Evolutionary conservation across 805 yeast genomes (phyloP).

Genomic region (Candida nanaspora): DNA sequence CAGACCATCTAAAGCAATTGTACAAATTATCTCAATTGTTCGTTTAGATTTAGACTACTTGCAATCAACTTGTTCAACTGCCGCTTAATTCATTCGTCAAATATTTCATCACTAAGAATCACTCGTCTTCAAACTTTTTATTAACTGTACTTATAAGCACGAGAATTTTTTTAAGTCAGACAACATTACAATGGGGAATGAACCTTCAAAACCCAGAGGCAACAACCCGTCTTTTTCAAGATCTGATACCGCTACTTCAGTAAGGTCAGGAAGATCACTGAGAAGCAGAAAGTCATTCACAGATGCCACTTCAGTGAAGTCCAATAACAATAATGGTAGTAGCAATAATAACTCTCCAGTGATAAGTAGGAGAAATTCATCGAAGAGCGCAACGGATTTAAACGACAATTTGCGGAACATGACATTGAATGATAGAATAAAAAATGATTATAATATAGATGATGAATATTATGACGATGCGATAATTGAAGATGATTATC

Average conservation of each 20-base stretch:
- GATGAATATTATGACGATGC: constrained; percentile 3
- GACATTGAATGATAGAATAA: constrained; percentile 7
- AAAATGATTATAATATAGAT: constrained; percentile 5
- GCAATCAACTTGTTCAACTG: no score
- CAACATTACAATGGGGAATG: constrained; percentile 33
- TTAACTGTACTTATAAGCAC: no score
- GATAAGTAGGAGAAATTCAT: constrained; percentile 20
- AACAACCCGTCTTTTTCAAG: constrained; percentile 18
- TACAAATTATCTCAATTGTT: no score
- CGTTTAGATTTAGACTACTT: no score
- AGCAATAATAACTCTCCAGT: constrained; percentile 16
- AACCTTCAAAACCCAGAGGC: constrained; percentile 24
- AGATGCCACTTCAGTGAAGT: constrained; percentile 8
- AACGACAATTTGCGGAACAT: constrained; percentile 9
- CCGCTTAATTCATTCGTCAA: no score
- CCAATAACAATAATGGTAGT: constrained; percentile 3
- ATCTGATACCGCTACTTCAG: constrained; percentile 25
- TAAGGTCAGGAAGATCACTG: constrained; percentile 21
- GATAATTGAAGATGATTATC: neutral
- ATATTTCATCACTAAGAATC: no score
- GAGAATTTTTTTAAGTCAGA: no score
- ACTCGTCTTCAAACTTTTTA: no score
- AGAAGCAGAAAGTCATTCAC: constrained; percentile 20
- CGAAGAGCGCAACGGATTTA: constrained; percentile 3
- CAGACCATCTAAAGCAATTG: no score